These are phyloP conservation scores for Linum usitatissimum DNA, from an alignment of 345 rosid genomes.

Conservation along the genomic window DNA sequence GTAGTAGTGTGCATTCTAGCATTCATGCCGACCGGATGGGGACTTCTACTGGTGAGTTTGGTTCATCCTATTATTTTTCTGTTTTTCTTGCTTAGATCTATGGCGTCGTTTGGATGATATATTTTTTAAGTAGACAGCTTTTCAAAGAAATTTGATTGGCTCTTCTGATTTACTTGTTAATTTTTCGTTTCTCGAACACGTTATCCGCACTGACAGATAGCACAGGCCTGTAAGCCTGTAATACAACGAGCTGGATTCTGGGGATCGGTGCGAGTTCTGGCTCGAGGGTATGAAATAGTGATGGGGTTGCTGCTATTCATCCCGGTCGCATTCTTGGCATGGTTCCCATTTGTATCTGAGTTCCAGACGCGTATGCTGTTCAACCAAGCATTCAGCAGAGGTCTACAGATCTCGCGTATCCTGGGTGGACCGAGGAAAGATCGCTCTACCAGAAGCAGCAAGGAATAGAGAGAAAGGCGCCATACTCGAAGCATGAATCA, in stretches of 20 bases:
- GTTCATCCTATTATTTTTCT: background rate
- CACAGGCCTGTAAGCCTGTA: slow-evolving; percentile 88
- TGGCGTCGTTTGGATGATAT: no score
- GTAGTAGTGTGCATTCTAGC: slow-evolving; percentile 85
- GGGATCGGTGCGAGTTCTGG: slow-evolving; percentile 82
- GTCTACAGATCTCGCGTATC: slow-evolving; percentile 95
- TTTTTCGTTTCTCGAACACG: no score
- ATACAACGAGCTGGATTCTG: slow-evolving; percentile 72
- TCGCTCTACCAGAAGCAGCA: slow-evolving; percentile 54
- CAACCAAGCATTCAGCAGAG: slow-evolving; percentile 99
- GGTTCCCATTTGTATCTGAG: slow-evolving; percentile 98
- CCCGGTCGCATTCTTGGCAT: slow-evolving; percentile 94
- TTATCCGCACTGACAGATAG: slow-evolving; percentile 38
- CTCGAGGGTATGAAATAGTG: slow-evolving; percentile 86
- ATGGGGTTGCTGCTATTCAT: slow-evolving; percentile 94
- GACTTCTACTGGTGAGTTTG: slow-evolving; percentile 71
- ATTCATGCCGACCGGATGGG: slow-evolving; percentile 99
- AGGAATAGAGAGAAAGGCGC: slow-evolving; percentile 29
- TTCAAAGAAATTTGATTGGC: no score
- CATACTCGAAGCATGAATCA: no score
- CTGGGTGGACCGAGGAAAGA: slow-evolving; percentile 90
- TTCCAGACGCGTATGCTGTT: slow-evolving; percentile 99
- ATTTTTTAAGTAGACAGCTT: no score
- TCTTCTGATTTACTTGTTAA: no score
- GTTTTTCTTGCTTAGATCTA: no score